Evolutionary conservation across 2,329 filamentous ascomycete species (phyloP), one percentile per base, ranked within the genome.

Genomic region (Harringtonia aguacate): DNA sequence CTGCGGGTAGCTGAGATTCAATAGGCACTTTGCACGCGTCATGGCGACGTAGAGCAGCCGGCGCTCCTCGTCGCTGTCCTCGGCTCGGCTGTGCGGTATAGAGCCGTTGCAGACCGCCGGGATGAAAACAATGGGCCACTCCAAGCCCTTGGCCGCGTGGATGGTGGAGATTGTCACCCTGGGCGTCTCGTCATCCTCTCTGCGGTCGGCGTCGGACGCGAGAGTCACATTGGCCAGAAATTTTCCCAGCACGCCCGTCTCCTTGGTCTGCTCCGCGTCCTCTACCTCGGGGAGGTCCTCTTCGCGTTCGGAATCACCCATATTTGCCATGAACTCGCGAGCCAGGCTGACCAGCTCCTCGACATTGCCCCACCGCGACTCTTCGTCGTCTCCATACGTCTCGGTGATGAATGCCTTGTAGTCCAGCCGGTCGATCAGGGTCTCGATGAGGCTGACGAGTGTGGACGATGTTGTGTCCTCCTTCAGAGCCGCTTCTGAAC

Each of bases 111-210:
- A 95, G 22, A 87, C 83, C 1, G 85, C 86, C 7, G 92, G 89
- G 15, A 97, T 80, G 59, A 97, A 97, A 1, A 97, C 87, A 2
- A 95, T 73, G 0, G 90, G 90, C 92, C 92, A 98, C 60, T 98
- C 90, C 1, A 98, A 70, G 4, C 90, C 90, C 61, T 98, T 98
- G 3, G 90, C 87, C 1, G 89, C 88, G 58, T 98, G 90, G 12
- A 98, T 95, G 0, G 90, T 98, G 7, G 88, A 95, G 21, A 98
- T 86, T 0, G 89, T 95, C 18, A 97, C 77, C 53, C 85, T 71
- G 2, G 75, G 68, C 24, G 70, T 42, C 15, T 75, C 71, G 20
- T 70, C 68, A 3, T 73, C 69, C 3, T 75, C 70, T 10, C 79
- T 74, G 17, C 75, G 77, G 53, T 86, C 81, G 0, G 81, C 75